Evolutionary conservation across 805 yeast genomes (phyloP), one percentile per base, ranked within the genome.

Genomic region (Wickerhamiella sorbophila): DNA sequence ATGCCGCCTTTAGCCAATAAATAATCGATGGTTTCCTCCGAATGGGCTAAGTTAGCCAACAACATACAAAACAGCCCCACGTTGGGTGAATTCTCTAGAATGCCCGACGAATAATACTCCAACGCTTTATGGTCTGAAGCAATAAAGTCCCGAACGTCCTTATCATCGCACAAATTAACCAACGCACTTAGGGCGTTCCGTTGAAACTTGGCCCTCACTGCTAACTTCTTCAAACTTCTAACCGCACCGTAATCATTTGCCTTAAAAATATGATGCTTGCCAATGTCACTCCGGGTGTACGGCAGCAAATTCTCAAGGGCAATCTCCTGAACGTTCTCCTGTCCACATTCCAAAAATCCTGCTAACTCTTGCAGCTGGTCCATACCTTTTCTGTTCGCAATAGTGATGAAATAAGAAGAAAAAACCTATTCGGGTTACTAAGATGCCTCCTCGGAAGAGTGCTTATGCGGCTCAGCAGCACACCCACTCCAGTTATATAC

Each of bases 221-320:
- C 43, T 16, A 50, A 36, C 21, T 40, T 45, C 56, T 78, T 82
- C 55, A 88, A 65, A 58, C 86, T 93, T 39, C 68, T 67, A 45
- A 86, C 71, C 4, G 95, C 80, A 46, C 71, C 71, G 54, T 67
- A 77, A 52, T 81, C 71, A 55, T 84, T 77, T 53, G 75, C 71
- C 47, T 72, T 70, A 64, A 88, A 88, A 24, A 84, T 66, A 31
- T 66, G 63, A 39, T 73, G 75, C 2, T 77, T 67, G 6, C 88
- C 88, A 36, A 77, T 74, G 8, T 94, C 79, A 4, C 44, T 27
- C 3, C 34, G 44, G 1, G 54, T 48, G 58, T 70, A 83, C 2
- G 87, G 93, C 10, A 84, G 85, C 42, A 86, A 60, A 57, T 85
- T 77, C 52, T 82, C 91, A 38, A 87, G 65, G 0, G 96, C 96